A percentile compares a stretch with the other conserved stretches of the same genome.
These are phyloP conservation scores for Candida corydali DNA, from an alignment of 805 yeast species.

Conservation along the genomic window DNA sequence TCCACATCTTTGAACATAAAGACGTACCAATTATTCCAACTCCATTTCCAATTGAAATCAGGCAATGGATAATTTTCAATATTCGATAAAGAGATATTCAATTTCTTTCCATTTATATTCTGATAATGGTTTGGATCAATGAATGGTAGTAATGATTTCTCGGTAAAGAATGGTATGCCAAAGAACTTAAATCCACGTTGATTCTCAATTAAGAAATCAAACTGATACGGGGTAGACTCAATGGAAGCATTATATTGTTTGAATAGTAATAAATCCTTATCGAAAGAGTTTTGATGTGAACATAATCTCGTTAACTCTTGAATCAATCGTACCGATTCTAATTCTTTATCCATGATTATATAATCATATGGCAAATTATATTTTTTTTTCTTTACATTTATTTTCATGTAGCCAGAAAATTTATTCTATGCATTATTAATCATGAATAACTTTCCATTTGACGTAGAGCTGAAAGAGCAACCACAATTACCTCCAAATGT, in stretches of 20 bases:
- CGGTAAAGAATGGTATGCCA: conserved; percentile 48
- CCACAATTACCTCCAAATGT: background rate
- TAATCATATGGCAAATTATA: background rate
- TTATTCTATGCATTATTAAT: background rate
- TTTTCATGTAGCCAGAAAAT: too few species aligned
- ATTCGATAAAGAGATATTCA: conserved; percentile 25
- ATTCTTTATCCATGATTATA: conserved; percentile 1
- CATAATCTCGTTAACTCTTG: conserved; percentile 2
- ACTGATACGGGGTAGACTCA: conserved; percentile 7
- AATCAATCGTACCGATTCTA: background rate
- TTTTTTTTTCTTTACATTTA: too few species aligned
- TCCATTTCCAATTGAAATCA: conserved; percentile 61
- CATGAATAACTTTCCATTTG: conserved; percentile 2
- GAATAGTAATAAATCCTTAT: conserved; percentile 3
- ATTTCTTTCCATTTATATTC: conserved; percentile 36
- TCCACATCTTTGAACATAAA: conserved; percentile 69
- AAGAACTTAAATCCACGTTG: conserved; percentile 51
- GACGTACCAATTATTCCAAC: conserved; percentile 70
- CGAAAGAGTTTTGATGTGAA: background rate
- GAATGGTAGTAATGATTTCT: conserved; percentile 42
- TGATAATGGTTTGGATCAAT: conserved; percentile 51
- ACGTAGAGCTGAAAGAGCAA: background rate
- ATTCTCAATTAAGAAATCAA: conserved; percentile 48
- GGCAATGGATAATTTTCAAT: conserved; percentile 45
- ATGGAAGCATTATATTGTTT: conserved; percentile 6